phyloP scores from a whole-genome alignment of 1,284 basidiomycete species.

The Coniferiporia weirii region DNA sequence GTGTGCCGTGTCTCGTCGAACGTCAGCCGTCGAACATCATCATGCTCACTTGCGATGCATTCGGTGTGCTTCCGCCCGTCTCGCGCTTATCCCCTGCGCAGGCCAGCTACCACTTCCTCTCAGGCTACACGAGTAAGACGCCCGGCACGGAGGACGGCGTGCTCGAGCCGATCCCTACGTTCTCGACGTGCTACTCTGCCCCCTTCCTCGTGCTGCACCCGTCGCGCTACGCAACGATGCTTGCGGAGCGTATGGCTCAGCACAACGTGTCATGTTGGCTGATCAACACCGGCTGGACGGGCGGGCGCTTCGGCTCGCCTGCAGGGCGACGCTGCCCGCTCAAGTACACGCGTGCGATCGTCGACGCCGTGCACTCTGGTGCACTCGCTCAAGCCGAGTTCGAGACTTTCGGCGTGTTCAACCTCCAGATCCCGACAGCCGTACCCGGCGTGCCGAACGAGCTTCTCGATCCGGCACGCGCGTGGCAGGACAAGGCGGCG shows the following conservation, averaged over 20 bases:
- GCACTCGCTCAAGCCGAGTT: constrained; percentile 83
- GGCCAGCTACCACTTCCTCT: constrained; percentile 96
- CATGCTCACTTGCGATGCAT: constrained; percentile 98
- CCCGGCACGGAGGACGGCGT: constrained; percentile 99
- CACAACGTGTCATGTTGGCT: constrained; percentile 95
- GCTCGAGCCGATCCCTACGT: constrained; percentile 96
- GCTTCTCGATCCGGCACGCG: constrained; percentile 79
- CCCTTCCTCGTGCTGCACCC: constrained; percentile 99
- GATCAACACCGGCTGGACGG: constrained; percentile 99
- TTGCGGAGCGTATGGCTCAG: constrained; percentile 91
- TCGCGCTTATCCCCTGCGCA: constrained; percentile 91
- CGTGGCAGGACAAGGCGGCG: constrained; percentile 83
- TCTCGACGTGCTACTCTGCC: constrained; percentile 98
- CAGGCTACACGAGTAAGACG: constrained; percentile 92
- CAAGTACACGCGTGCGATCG: constrained; percentile 92
- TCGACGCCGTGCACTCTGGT: constrained; percentile 96
- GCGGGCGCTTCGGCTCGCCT: constrained; percentile 80
- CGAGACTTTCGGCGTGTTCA: constrained; percentile 80
- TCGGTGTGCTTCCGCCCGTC: constrained; percentile 96
- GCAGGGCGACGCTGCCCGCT: constrained; percentile 89
- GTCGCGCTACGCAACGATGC: constrained; percentile 93
- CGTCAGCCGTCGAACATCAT: constrained; percentile 93
- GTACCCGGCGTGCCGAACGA: constrained; percentile 85
- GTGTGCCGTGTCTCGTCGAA: constrained; percentile 84
- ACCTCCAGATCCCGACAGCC: constrained; percentile 74